Percentiles rank a stretch among this genome's conserved stretches.
phyloP scores from a whole-genome alignment of 1,284 basidiomycete genomes.

The Rhodotorula sp. region DNA sequence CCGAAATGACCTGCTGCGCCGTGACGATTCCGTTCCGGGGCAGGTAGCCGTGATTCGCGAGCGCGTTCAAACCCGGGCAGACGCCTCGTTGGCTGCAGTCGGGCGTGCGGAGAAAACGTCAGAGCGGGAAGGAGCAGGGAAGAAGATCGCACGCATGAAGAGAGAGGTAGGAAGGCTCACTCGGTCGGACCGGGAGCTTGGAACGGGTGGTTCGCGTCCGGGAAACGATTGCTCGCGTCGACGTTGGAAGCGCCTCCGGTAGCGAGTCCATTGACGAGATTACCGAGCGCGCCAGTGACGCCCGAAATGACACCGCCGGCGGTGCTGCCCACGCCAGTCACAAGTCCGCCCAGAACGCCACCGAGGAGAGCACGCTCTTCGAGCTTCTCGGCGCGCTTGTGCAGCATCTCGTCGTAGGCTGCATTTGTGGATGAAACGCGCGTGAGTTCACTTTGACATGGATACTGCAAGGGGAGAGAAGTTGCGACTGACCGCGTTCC shows the following conservation, averaged over 20 bases:
- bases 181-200: slow-evolving; percentile 42
- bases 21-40: slow-evolving; percentile 47
- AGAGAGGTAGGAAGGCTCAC: background rate
- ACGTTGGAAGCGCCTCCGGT: background rate
- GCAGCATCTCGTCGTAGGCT: background rate
- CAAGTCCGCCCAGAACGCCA: background rate
- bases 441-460: background rate
- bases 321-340: background rate
- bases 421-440: background rate
- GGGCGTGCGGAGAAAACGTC: background rate
- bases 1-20: slow-evolving; percentile 40
- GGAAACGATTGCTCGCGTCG: background rate
- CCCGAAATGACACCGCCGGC: background rate
- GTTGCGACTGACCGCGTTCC: background rate
- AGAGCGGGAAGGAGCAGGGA: background rate
- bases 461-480: no score
- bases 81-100: slow-evolving; percentile 42
- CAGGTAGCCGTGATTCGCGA: slow-evolving; percentile 37
- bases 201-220: slow-evolving; percentile 40
- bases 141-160: no score
- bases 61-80: slow-evolving; percentile 50
- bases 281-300: background rate
- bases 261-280: slow-evolving; percentile 8
- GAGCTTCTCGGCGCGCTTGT: slow-evolving; percentile 2
- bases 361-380: slow-evolving; percentile 2